Conservation (phyloP, 352 stramenopile species). For the Sclerospora graminicola region DNA sequence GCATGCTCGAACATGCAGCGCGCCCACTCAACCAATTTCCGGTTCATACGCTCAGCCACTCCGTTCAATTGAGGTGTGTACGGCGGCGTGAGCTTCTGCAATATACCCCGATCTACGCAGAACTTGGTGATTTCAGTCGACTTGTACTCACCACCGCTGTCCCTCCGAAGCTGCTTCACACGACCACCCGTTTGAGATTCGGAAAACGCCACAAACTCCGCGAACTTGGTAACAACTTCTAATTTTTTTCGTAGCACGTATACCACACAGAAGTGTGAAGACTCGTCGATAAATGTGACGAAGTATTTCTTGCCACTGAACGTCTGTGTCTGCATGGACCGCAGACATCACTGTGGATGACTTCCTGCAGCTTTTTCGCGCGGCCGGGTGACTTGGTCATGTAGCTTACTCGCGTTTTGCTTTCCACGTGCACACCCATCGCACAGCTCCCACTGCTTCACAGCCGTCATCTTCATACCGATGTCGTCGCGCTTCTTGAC, state of each 20-base stretch:
- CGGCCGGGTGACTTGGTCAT: background rate
- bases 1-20: constrained; percentile 3
- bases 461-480: background rate
- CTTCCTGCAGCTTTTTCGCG: background rate
- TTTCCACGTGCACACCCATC: background rate
- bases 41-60: constrained; percentile 7
- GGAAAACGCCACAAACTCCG: constrained; percentile 3
- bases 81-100: constrained; percentile 10
- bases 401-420: background rate
- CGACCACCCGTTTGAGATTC: constrained; percentile 7
- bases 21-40: background rate
- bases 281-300: background rate
- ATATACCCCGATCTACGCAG: background rate
- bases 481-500: background rate
- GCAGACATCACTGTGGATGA: constrained; percentile 1
- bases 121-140: constrained; percentile 5
- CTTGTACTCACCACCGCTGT: constrained; percentile 10
- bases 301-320: constrained; percentile 3
- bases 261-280: background rate
- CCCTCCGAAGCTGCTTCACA: constrained; percentile 3
- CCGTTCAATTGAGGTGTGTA: constrained; percentile 12
- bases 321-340: constrained; percentile 1
- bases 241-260: constrained; percentile 8
- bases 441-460: background rate
- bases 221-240: constrained; percentile 10